Conservation (phyloP, 345 rosid species). For the Arabidopsis thaliana region DNA sequence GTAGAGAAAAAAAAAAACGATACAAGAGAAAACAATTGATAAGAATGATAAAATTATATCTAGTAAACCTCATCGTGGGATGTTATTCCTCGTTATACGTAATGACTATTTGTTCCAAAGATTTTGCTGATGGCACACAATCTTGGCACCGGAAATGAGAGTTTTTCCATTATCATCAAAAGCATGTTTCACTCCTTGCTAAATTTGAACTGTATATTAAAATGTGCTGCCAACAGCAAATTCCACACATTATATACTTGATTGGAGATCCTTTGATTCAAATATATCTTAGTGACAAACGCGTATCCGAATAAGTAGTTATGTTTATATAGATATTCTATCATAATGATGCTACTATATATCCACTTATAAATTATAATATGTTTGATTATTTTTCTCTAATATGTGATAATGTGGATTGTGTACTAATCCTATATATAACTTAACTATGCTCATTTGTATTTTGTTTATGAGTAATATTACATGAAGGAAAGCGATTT, state of each 20-base stretch:
- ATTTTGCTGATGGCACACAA: background rate
- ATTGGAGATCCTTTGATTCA: background rate
- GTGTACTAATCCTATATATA: background rate
- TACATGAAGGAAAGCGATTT: slow-evolving; percentile 13
- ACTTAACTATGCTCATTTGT: background rate
- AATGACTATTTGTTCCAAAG: background rate
- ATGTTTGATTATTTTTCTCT: background rate
- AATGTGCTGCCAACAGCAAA: no score
- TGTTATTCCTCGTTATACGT: background rate
- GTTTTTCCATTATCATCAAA: background rate
- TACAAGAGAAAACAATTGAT: background rate
- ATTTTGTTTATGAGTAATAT: background rate
- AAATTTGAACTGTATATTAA: no score
- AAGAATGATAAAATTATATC: background rate
- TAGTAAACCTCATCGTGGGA: background rate
- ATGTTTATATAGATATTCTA: background rate
- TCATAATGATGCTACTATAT: background rate
- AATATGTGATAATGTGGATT: background rate
- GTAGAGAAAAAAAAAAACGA: no score
- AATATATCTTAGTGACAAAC: no score
- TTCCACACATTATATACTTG: no score
- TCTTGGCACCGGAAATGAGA: background rate
- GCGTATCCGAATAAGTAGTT: no score
- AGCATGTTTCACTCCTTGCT: background rate
- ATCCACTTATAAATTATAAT: background rate